A percentile compares a stretch with the other conserved stretches of the same genome.
phyloP scores from a whole-genome alignment of 371 early-diverging fungal species.

The Rhizopus stolonifer region DNA sequence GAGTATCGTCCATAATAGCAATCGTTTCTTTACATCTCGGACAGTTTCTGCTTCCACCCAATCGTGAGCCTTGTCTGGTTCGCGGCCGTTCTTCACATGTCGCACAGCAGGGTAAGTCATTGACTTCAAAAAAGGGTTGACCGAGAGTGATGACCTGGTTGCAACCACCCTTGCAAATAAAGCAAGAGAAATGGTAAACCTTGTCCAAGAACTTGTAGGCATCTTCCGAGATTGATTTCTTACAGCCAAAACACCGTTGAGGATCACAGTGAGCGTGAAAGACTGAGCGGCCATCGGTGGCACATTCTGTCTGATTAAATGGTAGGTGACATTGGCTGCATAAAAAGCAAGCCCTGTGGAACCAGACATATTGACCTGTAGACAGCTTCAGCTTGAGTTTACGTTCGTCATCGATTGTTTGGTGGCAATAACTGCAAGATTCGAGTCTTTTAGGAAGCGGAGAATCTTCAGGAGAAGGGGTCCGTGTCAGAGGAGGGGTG shows the following conservation, averaged over 20 bases:
- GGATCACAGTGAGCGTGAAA: constrained; percentile 49
- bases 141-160: constrained; percentile 2
- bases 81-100: constrained; percentile 8
- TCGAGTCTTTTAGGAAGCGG: neutral
- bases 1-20: constrained; percentile 56
- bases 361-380: constrained; percentile 30
- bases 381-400: constrained; percentile 25
- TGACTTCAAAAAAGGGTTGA: constrained; percentile 20
- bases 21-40: constrained; percentile 52
- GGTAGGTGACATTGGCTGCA: constrained; percentile 65
- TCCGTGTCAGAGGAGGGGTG: constrained; percentile 8
- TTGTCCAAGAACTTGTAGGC: constrained; percentile 15
- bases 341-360: constrained; percentile 70
- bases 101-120: constrained; percentile 9
- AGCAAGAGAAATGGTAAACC: constrained; percentile 23
- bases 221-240: constrained; percentile 12
- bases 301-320: constrained; percentile 63
- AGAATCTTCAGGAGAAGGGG: constrained; percentile 18
- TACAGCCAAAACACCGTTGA: constrained; percentile 14
- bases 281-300: constrained; percentile 42
- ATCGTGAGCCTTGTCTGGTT: constrained; percentile 31
- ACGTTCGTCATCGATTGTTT: constrained; percentile 24
- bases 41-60: constrained; percentile 58
- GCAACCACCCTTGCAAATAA: constrained; percentile 35
- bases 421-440: constrained; percentile 30